These are phyloP conservation scores for Apiospora aurea DNA, from an alignment of 2,329 filamentous ascomycete species.

Conservation along the genomic window DNA sequence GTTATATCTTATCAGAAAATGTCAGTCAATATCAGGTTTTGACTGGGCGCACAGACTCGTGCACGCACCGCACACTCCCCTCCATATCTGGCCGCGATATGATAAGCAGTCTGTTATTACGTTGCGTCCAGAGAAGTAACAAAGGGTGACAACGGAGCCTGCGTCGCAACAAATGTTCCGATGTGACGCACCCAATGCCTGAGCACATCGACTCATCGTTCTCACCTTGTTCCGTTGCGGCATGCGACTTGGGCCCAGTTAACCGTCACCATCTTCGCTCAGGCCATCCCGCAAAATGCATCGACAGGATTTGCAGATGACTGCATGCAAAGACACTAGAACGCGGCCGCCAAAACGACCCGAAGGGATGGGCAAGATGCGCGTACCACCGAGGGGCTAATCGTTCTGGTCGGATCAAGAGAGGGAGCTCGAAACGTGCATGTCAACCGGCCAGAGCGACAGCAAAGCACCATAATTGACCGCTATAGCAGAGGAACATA, in stretches of 20 bases:
- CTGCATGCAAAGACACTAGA: neutral
- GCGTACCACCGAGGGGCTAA: neutral
- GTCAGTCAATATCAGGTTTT: neutral
- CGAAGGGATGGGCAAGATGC: neutral
- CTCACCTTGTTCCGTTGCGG: neutral
- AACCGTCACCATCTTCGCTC: neutral
- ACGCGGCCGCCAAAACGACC: too few relatives aligned
- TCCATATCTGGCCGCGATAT: neutral
- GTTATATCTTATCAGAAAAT: neutral
- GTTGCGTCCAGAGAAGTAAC: neutral
- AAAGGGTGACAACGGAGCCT: constrained; percentile 15
- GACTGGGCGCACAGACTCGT: neutral
- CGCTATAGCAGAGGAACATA: neutral
- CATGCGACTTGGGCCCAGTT: neutral
- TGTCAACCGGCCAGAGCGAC: neutral
- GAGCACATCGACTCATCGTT: neutral
- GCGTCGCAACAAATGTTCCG: constrained; percentile 18
- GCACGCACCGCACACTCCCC: neutral
- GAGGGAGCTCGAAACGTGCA: neutral
- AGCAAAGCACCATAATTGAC: neutral
- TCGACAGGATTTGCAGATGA: neutral
- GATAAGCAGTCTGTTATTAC: neutral
- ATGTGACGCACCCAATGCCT: neutral
- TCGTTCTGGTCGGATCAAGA: neutral
- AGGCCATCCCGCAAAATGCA: neutral